phyloP scores from a whole-genome alignment of 257 asterid genomes.

The Marsdenia floribunda region DNA sequence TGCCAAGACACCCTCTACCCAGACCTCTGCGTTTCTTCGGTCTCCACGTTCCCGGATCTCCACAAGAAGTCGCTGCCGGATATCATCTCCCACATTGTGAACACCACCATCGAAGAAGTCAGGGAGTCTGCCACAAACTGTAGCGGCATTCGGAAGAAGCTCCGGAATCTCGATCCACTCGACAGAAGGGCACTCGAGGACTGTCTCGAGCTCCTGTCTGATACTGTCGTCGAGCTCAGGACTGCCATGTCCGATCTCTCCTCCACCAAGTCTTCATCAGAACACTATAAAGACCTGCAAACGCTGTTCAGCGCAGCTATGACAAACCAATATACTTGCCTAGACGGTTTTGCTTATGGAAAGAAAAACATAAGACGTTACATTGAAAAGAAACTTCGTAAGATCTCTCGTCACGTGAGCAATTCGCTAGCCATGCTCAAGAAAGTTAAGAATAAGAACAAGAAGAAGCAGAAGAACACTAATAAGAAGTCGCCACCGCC shows the following conservation, averaged over 20 bases:
- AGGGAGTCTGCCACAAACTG: conserved; percentile 44
- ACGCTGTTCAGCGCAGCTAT: conserved; percentile 88
- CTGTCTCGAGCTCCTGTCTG: conserved; percentile 63
- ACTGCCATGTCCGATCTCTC: conserved; percentile 39
- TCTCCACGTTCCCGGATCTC: conserved; percentile 55
- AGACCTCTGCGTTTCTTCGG: conserved; percentile 68
- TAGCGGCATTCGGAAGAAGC: conserved; percentile 48
- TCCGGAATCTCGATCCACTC: conserved; percentile 38
- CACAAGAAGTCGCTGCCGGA: conserved; percentile 57
- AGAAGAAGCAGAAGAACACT: not conserved
- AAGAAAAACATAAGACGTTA: conserved; percentile 45
- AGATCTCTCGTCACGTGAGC: conserved; percentile 73
- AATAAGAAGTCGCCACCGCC: not conserved
- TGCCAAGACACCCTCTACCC: conserved; percentile 71
- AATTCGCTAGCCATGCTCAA: conserved; percentile 73
- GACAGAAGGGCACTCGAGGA: conserved; percentile 75
- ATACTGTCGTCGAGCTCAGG: conserved; percentile 45
- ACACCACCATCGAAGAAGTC: conserved; percentile 61
- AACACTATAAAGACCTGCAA: conserved; percentile 49
- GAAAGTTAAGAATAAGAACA: conserved; percentile 41
- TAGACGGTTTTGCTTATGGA: conserved; percentile 76
- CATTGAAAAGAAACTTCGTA: conserved; percentile 44
- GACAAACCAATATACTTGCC: conserved; percentile 91
- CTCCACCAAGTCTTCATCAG: conserved; percentile 23
- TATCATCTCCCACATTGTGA: conserved; percentile 57